A percentile compares a stretch with the other conserved stretches of the same genome.
phyloP scores from a whole-genome alignment of 129 eudicot species.

The Chrysanthemum makinoi region DNA sequence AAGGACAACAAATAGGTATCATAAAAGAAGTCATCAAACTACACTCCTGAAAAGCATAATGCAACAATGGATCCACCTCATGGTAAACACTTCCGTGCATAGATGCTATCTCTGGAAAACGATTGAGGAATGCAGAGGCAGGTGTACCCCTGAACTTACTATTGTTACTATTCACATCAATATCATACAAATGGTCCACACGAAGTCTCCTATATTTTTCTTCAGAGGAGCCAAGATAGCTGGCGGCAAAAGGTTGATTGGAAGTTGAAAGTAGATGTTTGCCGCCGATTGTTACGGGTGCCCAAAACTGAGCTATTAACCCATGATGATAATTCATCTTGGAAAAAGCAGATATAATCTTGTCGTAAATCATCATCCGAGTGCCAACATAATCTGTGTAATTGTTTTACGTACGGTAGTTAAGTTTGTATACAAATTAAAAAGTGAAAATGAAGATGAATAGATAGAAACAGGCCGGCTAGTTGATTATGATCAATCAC shows the following conservation, averaged over 20 bases:
- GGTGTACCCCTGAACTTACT: constrained; percentile 7
- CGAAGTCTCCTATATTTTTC: neutral
- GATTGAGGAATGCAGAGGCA: constrained; percentile 9
- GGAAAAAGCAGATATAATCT: no score
- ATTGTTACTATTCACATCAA: neutral
- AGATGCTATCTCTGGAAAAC: neutral
- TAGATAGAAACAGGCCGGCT: no score
- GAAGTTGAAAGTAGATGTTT: constrained; percentile 20
- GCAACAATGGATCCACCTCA: neutral
- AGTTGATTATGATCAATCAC: no score
- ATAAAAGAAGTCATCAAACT: neutral
- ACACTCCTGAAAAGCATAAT: neutral
- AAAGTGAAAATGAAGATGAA: no score
- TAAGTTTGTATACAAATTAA: no score
- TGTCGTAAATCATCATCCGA: no score
- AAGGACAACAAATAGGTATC: constrained; percentile 17
- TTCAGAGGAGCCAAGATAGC: neutral
- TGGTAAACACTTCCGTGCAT: no score
- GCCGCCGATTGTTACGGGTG: constrained; percentile 22
- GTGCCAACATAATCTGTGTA: no score
- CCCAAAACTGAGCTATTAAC: constrained; percentile 15
- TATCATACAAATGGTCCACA: neutral
- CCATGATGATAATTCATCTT: no score
- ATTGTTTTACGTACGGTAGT: no score
- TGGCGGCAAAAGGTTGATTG: constrained; percentile 12